Percentiles rank a stretch among this genome's conserved stretches.
Conservation (phyloP, 2,329 filamentous ascomycete genomes). For the Ascochyta koolunga region DNA sequence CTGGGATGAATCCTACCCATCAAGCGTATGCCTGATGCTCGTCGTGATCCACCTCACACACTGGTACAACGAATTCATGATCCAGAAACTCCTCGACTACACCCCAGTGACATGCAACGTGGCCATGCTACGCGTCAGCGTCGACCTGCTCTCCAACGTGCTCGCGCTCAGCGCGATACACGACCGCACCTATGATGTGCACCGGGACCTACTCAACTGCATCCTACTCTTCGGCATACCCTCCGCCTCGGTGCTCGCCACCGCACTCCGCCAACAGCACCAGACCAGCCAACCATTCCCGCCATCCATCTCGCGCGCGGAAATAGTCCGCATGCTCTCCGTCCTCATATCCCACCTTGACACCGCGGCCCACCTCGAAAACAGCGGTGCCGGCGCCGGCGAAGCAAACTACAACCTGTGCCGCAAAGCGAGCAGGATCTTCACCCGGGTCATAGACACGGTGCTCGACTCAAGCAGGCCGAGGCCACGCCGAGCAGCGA, state of each 20-base stretch:
- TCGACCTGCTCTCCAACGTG: conserved; percentile 36
- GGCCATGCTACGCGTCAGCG: conserved; percentile 32
- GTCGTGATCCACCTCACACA: conserved; percentile 40
- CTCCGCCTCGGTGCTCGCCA: conserved; percentile 36
- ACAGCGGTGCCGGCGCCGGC: conserved; percentile 39
- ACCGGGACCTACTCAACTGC: conserved; percentile 38
- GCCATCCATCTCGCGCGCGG: conserved; percentile 39
- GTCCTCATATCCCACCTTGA: conserved; percentile 51
- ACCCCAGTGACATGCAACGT: conserved; percentile 31
- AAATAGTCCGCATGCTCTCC: conserved; percentile 48
- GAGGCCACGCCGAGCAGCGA: conserved; percentile 20
- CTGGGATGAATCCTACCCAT: conserved; percentile 35
- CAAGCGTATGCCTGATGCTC: conserved; percentile 43
- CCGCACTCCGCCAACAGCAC: conserved; percentile 37
- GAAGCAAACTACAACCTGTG: conserved; percentile 45
- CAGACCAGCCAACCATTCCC: conserved; percentile 38
- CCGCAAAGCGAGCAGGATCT: conserved; percentile 37
- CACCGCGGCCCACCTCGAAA: conserved; percentile 34
- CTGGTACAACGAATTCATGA: conserved; percentile 46
- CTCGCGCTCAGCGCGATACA: conserved; percentile 36
- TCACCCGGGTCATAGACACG: conserved; percentile 39
- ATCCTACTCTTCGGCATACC: conserved; percentile 41
- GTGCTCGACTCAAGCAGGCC: conserved; percentile 31
- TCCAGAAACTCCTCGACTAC: conserved; percentile 41
- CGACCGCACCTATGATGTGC: conserved; percentile 41